A percentile compares a stretch with the other conserved stretches of the same genome.
These are phyloP conservation scores for Knufia petricola DNA, from an alignment of 2,329 filamentous ascomycete species.

Conservation along the genomic window DNA sequence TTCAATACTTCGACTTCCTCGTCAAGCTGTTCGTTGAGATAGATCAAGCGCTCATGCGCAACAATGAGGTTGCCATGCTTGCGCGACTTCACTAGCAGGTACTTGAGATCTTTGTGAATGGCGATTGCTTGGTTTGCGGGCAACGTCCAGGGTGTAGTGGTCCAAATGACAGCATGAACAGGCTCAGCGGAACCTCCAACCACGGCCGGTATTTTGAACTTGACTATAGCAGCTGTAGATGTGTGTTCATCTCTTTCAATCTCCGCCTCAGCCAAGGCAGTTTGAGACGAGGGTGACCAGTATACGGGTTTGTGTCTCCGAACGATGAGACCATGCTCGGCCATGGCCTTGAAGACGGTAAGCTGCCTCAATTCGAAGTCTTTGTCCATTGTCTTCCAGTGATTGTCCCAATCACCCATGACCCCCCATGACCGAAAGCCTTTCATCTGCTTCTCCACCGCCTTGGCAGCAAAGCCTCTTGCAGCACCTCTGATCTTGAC, in stretches of 20 bases:
- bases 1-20: conserved; percentile 28
- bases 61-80: conserved; percentile 56
- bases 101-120: conserved; percentile 63
- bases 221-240: conserved; percentile 56
- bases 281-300: conserved; percentile 57
- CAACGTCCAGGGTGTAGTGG: conserved; percentile 94
- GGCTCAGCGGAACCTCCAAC: conserved; percentile 34
- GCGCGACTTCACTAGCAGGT: conserved; percentile 54
- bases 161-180: conserved; percentile 87
- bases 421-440: conserved; percentile 52
- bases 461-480: conserved; percentile 44
- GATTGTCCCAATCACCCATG: conserved; percentile 55
- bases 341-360: conserved; percentile 52
- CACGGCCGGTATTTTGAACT: conserved; percentile 50
- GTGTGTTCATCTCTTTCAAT: conserved; percentile 53
- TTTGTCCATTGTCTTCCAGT: conserved; percentile 55
- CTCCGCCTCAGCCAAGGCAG: conserved; percentile 55
- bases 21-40: conserved; percentile 42
- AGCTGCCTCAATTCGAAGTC: conserved; percentile 53
- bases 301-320: conserved; percentile 55
- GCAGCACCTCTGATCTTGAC: conserved; percentile 46
- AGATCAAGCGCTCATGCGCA: conserved; percentile 59
- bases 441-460: conserved; percentile 50
- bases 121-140: conserved; percentile 88
- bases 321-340: conserved; percentile 52